These are phyloP conservation scores for Neurospora discreta DNA, from an alignment of 495 filamentous ascomycete species.

Conservation along the genomic window DNA sequence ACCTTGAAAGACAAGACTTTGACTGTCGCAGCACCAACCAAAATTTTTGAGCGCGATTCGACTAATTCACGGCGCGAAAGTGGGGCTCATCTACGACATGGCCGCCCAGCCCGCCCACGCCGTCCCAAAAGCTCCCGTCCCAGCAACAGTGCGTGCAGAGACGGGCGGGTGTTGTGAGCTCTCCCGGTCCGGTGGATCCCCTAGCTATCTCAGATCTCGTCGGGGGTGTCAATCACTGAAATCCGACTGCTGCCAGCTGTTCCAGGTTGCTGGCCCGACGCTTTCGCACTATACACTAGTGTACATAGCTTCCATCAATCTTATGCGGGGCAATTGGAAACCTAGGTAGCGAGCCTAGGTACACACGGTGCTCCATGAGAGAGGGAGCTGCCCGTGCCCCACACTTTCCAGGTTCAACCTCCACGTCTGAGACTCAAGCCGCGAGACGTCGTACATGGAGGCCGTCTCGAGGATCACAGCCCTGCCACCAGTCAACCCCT, in stretches of 20 bases:
- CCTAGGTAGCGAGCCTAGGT: too few species aligned
- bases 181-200: not conserved
- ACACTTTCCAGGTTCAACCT: not conserved
- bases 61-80: not conserved
- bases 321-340: not conserved
- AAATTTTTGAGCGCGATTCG: not conserved
- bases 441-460: not conserved
- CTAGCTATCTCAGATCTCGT: not conserved
- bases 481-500: not conserved
- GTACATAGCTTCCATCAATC: not conserved
- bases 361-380: not conserved
- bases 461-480: not conserved
- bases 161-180: not conserved
- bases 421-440: not conserved
- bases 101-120: not conserved
- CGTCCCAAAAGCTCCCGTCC: not conserved
- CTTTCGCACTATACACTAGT: too few species aligned
- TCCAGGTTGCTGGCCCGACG: not conserved
- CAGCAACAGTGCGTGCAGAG: not conserved
- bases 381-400: not conserved
- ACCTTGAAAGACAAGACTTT: not conserved
- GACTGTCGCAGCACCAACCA: not conserved
- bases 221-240: not conserved
- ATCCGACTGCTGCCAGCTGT: not conserved
- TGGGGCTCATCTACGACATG: not conserved